Evolutionary conservation across 1,139 yeast species (phyloP), one percentile per base, ranked within the genome.

Genomic region (Suhomyces atakaporum): DNA sequence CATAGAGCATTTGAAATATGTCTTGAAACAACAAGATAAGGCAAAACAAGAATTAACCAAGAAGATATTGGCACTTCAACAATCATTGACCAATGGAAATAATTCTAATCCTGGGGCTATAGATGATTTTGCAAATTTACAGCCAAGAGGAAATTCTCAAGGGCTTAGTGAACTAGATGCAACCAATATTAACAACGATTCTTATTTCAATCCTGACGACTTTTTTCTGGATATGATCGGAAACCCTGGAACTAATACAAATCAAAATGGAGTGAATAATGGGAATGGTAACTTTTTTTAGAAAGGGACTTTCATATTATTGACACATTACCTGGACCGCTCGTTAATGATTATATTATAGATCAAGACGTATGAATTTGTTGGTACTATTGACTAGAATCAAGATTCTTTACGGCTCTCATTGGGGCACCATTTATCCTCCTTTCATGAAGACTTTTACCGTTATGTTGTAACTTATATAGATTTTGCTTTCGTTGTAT

Each of bases 1-100:
- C 56, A 75, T 84, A 20, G 63, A 57, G 3, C 84, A 80, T 54
- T 64, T 84, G 46, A 56, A 61, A 38, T 66, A 66, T 44, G 76
- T 71, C 9, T 56, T 69, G 39, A 61, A 60, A 16, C 56, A 61
- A 46, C 77, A 71, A 46, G 62, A 57, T 4, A 47, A 45, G 32
- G 49, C 68, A 9, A 49, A 60, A 28, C 43, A 31, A 5, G 27
- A 36, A 5, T 36, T 48, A 28, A 25, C 24, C 9, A 27, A 33
- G 7, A 37, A 38, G 38, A 48, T 48, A 12, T 35, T 22, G 8
- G 34, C 15, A 3, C 19, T 44, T 12, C 39, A 46, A 30, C 34
- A 28, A 10, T 16, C 28, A n/a, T 25, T 23, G 16, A 27, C 16
- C 16, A 15, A 18, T n/a, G 23, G 16, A 12, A 8, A 26, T 9